phyloP scores from a whole-genome alignment of 768 basidiomycete genomes.

The Tylopilus plumbeoviolaceoides region DNA sequence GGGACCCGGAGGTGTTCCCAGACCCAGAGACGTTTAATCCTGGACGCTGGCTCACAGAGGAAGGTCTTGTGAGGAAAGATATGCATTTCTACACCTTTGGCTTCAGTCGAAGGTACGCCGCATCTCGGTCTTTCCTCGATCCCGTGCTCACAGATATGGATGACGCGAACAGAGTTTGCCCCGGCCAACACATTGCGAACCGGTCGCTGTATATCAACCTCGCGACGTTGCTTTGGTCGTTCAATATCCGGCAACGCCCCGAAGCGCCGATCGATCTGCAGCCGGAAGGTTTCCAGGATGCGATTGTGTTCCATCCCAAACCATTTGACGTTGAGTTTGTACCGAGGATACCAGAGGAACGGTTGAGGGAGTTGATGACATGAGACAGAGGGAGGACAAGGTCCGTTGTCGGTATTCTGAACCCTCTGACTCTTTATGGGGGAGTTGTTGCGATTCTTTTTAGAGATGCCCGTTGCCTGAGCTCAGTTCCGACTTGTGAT shows the following conservation, averaged over 20 bases:
- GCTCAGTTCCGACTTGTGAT: too few species aligned
- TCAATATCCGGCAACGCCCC: conserved; percentile 47
- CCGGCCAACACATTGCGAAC: conserved; percentile 46
- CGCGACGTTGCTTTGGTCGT: conserved; percentile 59
- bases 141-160: not conserved
- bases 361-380: conserved; percentile 14
- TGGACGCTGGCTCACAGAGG: conserved; percentile 3
- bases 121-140: not conserved
- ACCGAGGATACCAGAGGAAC: conserved; percentile 33
- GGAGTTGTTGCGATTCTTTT: too few species aligned
- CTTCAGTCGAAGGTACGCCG: not conserved
- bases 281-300: conserved; percentile 45
- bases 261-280: conserved; percentile 50
- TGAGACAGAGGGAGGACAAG: not conserved
- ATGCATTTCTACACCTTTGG: conserved; percentile 3
- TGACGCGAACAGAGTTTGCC: conserved; percentile 43
- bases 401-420: too few species aligned
- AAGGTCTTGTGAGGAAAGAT: not conserved
- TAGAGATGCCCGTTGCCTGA: too few species aligned
- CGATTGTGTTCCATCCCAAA: conserved; percentile 50
- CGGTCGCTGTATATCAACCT: conserved; percentile 58
- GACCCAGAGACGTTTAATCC: conserved; percentile 14
- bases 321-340: conserved; percentile 56
- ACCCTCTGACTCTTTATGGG: too few species aligned
- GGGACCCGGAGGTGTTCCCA: conserved; percentile 12